Conservation (phyloP, 805 yeast genomes). For the Candida fluviatilis region DNA sequence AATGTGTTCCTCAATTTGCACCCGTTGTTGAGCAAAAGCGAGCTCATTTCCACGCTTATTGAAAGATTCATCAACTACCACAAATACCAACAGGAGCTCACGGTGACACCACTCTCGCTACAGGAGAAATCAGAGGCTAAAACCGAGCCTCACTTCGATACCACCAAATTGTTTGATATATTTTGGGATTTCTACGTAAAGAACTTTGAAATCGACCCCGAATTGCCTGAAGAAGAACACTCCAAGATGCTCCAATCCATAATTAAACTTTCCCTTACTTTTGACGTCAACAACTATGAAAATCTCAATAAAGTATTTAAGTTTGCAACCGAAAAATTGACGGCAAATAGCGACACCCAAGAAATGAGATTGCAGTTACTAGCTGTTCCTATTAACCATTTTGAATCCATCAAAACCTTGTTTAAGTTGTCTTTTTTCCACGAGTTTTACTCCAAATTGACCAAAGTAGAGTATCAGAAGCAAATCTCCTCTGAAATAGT, state of each 20-base stretch:
- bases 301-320: conserved; percentile 61
- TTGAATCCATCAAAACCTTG: conserved; percentile 35
- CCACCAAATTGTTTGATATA: conserved; percentile 45
- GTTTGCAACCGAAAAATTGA: conserved; percentile 45
- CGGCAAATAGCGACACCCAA: conserved; percentile 18
- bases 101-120: conserved; percentile 5
- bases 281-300: conserved; percentile 57
- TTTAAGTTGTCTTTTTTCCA: conserved; percentile 47
- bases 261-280: conserved; percentile 57
- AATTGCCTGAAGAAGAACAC: conserved; percentile 62
- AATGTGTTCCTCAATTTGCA: conserved; percentile 61
- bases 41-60: conserved; percentile 65
- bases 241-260: conserved; percentile 63
- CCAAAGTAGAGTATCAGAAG: conserved; percentile 49
- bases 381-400: conserved; percentile 45
- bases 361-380: conserved; percentile 44
- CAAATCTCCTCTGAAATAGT: conserved; percentile 59
- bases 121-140: conserved; percentile 11
- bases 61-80: conserved; percentile 60
- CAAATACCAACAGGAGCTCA: conserved; percentile 14
- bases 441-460: conserved; percentile 48
- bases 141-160: conserved; percentile 12
- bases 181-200: conserved; percentile 65
- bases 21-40: conserved; percentile 66
- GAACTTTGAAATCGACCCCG: conserved; percentile 55